These are phyloP conservation scores for Ascoidea rubescens DNA, from an alignment of 805 yeast species.

Conservation along the genomic window DNA sequence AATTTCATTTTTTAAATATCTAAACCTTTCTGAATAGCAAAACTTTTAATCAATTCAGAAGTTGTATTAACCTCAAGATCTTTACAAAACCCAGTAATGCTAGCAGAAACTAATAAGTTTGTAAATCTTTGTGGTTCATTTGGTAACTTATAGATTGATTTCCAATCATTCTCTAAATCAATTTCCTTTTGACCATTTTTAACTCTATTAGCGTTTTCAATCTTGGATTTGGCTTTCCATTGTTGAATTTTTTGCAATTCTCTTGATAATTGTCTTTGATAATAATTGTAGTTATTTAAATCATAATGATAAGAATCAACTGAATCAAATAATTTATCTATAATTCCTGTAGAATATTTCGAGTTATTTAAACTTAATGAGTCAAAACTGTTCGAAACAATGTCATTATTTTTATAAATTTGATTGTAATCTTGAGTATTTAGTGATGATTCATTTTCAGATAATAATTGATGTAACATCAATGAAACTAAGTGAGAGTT, in stretches of 20 bases:
- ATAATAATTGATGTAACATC: conserved; percentile 24
- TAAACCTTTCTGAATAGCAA: conserved; percentile 42
- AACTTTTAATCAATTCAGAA: conserved; percentile 48
- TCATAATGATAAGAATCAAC: conserved; percentile 67
- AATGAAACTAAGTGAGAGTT: conserved; percentile 56
- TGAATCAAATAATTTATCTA: conserved; percentile 52
- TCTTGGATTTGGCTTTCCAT: conserved; percentile 60
- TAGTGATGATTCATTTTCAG: conserved; percentile 3
- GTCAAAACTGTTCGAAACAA: conserved; percentile 16
- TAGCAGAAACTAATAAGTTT: conserved; percentile 51
- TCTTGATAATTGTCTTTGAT: conserved; percentile 61
- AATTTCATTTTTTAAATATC: conserved; percentile 13
- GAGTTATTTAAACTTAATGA: conserved; percentile 27
- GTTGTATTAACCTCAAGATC: conserved; percentile 62
- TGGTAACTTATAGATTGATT: conserved; percentile 48
- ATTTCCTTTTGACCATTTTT: conserved; percentile 37
- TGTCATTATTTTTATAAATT: neutral
- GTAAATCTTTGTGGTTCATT: conserved; percentile 65
- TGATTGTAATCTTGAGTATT: neutral
- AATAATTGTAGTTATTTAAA: conserved; percentile 68
- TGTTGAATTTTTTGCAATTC: conserved; percentile 56
- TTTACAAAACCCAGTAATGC: conserved; percentile 55
- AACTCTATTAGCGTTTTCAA: conserved; percentile 48
- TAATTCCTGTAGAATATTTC: conserved; percentile 26
- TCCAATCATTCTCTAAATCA: conserved; percentile 48